Evolutionary conservation across 306 rosid species (phyloP).

Genomic region (Aeschynomene evenia): DNA sequence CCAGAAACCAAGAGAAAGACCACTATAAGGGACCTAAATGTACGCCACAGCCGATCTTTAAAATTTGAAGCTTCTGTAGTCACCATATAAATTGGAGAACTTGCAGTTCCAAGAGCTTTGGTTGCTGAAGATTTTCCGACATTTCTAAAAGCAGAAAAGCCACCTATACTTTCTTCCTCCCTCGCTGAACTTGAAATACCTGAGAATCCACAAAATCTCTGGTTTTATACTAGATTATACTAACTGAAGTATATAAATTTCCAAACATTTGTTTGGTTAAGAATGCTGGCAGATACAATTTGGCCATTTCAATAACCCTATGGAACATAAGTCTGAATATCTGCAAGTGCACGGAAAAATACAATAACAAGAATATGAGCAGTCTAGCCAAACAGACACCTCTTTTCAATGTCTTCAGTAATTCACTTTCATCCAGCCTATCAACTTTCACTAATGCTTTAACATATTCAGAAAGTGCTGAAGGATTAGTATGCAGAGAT

Average conservation of each 20-base stretch:
- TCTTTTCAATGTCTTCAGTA: constrained; percentile 72
- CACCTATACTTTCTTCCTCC: constrained; percentile 56
- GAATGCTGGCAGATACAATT: neutral
- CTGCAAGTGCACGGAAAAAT: neutral
- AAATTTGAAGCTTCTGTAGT: constrained; percentile 69
- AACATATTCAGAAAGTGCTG: constrained; percentile 82
- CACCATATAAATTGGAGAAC: constrained; percentile 82
- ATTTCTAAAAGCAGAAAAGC: constrained; percentile 56
- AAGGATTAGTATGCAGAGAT: constrained; percentile 61
- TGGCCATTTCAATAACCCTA: too few relatives aligned
- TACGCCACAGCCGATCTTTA: constrained; percentile 83
- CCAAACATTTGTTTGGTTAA: neutral
- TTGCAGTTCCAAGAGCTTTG: constrained; percentile 67
- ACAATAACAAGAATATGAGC: neutral
- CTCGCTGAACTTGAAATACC: constrained; percentile 51
- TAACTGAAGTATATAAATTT: too few relatives aligned
- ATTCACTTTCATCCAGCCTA: constrained; percentile 78
- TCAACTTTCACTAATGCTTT: constrained; percentile 79
- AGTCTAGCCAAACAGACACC: constrained; percentile 48
- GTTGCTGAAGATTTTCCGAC: constrained; percentile 55
- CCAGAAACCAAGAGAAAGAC: constrained; percentile 76
- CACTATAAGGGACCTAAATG: constrained; percentile 62
- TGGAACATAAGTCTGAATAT: neutral
- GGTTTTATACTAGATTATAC: constrained; percentile 19
- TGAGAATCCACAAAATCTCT: constrained; percentile 37